These are phyloP conservation scores for Phanerochaete sordida DNA, from an alignment of 768 basidiomycete genomes.

Conservation along the genomic window DNA sequence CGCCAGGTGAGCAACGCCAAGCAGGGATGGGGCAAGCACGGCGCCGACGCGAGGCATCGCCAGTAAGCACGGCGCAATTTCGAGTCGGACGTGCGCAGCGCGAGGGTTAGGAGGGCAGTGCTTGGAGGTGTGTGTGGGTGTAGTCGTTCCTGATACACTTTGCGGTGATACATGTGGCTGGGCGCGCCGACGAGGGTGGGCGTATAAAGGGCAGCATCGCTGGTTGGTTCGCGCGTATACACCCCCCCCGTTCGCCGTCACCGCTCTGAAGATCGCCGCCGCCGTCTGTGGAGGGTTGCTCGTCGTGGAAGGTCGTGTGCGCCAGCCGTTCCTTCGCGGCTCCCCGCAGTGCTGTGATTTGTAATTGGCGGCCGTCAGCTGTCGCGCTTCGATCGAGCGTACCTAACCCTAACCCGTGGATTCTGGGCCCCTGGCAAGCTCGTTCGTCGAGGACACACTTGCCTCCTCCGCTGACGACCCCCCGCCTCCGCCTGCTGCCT, in stretches of 20 bases:
- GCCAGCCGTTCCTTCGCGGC: neutral
- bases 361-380: neutral
- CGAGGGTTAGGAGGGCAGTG: no score
- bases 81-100: no score
- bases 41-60: no score
- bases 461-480: neutral
- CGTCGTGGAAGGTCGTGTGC: neutral
- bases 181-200: no score
- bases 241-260: neutral
- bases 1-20: no score
- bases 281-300: neutral
- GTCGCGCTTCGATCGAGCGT: neutral
- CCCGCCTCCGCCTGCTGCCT: neutral
- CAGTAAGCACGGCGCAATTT: no score
- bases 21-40: no score
- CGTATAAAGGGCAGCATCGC: neutral
- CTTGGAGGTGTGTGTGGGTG: no score
- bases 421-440: conserved; percentile 1
- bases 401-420: conserved; percentile 2
- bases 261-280: neutral
- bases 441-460: neutral
- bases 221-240: neutral
- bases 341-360: neutral
- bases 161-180: no score
- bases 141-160: no score